These are phyloP conservation scores for Aspergillus ustus DNA, from an alignment of 2,329 filamentous ascomycete genomes.

Conservation along the genomic window DNA sequence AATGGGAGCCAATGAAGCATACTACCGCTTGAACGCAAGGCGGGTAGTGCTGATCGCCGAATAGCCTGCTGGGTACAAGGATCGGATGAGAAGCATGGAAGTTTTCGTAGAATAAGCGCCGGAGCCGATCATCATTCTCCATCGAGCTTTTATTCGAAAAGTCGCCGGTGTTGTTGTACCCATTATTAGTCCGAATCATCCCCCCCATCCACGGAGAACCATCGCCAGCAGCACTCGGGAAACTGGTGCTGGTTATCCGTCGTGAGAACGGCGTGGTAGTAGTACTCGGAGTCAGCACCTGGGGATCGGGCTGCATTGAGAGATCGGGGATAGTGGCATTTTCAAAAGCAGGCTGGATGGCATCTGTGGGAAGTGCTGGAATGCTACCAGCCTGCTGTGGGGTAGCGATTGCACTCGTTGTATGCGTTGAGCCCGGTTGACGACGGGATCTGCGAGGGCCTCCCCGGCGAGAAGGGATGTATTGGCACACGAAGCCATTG, in stretches of 20 bases:
- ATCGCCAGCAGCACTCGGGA: not conserved
- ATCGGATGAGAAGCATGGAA: conserved; percentile 61
- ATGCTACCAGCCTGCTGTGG: no score
- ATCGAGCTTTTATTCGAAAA: not conserved
- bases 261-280: not conserved
- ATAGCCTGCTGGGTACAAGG: conserved; percentile 51
- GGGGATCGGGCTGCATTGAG: not conserved
- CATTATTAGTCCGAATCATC: not conserved
- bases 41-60: conserved; percentile 47
- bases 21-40: conserved; percentile 55
- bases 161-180: not conserved
- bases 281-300: not conserved
- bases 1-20: conserved; percentile 58
- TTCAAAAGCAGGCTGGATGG: not conserved
- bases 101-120: conserved; percentile 57
- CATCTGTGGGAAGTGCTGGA: no score
- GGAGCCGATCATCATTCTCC: conserved; percentile 38
- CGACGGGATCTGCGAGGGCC: conserved; percentile 47
- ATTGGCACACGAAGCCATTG: conserved; percentile 65
- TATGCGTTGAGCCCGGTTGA: not conserved
- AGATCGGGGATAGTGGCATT: conserved; percentile 2
- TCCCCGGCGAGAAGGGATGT: conserved; percentile 71
- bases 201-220: not conserved
- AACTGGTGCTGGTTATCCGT: not conserved
- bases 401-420: no score